These are phyloP conservation scores for Colletotrichum eleusines DNA, from an alignment of 2,329 filamentous ascomycete genomes.

Conservation along the genomic window DNA sequence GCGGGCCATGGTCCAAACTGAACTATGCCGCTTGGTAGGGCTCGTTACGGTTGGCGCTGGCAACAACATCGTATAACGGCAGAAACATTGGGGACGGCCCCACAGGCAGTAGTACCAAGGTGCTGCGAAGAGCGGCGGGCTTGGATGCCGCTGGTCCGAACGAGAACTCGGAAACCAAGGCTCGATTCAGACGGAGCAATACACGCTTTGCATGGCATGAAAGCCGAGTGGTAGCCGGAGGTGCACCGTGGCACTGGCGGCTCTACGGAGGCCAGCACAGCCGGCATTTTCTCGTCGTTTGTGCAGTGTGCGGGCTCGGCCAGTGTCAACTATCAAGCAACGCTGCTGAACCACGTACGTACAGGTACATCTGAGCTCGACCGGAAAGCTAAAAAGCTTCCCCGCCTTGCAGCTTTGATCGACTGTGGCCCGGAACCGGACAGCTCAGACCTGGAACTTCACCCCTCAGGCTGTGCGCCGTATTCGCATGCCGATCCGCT, in stretches of 20 bases:
- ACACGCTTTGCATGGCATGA: slow-evolving; percentile 13
- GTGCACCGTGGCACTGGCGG: slow-evolving; percentile 20
- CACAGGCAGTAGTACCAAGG: not conserved
- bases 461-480: slow-evolving; percentile 33
- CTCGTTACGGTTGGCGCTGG: not conserved
- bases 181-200: slow-evolving; percentile 14
- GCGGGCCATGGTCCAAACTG: not conserved
- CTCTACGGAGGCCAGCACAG: slow-evolving; percentile 11
- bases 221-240: slow-evolving; percentile 23
- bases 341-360: not conserved
- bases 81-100: not conserved
- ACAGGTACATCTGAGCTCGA: slow-evolving; percentile 11
- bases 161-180: not conserved
- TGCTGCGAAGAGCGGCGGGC: not conserved
- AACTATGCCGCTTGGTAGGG: not conserved
- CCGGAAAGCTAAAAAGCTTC: slow-evolving; percentile 28
- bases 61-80: not conserved
- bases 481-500: slow-evolving; percentile 18
- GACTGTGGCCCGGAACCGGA: slow-evolving; percentile 16
- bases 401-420: slow-evolving; percentile 28
- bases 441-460: slow-evolving; percentile 23
- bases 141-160: slow-evolving; percentile 12
- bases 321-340: slow-evolving; percentile 1
- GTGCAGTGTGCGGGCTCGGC: not conserved
- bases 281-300: slow-evolving; percentile 17